Evolutionary conservation across 257 asterid species (phyloP).

Genomic region (Catharanthus roseus): DNA sequence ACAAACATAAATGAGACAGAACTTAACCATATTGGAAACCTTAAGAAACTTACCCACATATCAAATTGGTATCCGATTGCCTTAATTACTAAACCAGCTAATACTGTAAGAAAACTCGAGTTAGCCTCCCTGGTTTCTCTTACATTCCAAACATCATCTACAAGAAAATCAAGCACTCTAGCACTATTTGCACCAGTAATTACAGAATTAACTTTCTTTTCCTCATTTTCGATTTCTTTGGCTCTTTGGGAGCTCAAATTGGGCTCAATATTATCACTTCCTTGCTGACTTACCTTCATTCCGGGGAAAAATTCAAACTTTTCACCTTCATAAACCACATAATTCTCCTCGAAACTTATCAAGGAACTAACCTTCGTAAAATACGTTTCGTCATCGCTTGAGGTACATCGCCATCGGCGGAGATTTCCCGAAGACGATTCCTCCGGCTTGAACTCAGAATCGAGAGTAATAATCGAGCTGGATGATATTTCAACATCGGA

Average conservation of each 20-base stretch:
- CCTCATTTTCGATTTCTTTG: slow-evolving; percentile 4
- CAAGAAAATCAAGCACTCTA: slow-evolving; percentile 1
- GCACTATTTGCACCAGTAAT: not conserved
- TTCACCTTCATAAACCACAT: slow-evolving; percentile 21
- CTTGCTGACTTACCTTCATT: slow-evolving; percentile 12
- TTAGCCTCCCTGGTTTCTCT: slow-evolving; percentile 31
- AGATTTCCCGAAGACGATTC: slow-evolving; percentile 12
- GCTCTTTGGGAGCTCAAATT: slow-evolving; percentile 20
- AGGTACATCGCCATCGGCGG: slow-evolving; percentile 21
- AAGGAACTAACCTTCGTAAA: slow-evolving; percentile 18
- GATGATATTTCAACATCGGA: slow-evolving; percentile 21
- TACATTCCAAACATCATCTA: slow-evolving; percentile 28
- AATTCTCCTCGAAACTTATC: slow-evolving; percentile 27
- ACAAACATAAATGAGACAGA: slow-evolving; percentile 55
- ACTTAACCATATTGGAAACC: slow-evolving; percentile 39
- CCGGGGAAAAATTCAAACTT: slow-evolving; percentile 18
- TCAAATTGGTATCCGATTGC: slow-evolving; percentile 46
- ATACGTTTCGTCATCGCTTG: not conserved
- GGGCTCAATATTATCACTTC: slow-evolving; percentile 3
- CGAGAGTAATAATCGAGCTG: slow-evolving; percentile 13
- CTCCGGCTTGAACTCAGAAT: slow-evolving; percentile 20
- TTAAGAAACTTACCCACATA: slow-evolving; percentile 32
- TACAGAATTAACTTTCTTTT: slow-evolving; percentile 19
- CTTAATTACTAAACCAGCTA: slow-evolving; percentile 48
- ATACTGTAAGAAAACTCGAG: slow-evolving; percentile 31